phyloP scores from a whole-genome alignment of 1,139 yeast species.

The Groenewaldozyma sp. region DNA sequence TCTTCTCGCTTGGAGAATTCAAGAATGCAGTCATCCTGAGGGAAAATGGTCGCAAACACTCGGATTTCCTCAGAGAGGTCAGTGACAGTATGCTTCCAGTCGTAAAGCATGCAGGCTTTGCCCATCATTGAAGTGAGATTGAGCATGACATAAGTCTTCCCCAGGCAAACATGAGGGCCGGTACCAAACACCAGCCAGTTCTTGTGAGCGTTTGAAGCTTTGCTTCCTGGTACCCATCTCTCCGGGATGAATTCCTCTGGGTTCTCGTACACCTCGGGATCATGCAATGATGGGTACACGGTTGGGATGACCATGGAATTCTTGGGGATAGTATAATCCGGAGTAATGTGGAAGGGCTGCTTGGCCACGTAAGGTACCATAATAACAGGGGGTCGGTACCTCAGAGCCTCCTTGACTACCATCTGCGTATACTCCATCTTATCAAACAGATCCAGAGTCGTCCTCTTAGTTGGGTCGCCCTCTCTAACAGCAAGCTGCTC shows the following conservation, averaged over 20 bases:
- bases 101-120: conserved; percentile 70
- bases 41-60: conserved; percentile 97
- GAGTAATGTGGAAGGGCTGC: conserved; percentile 72
- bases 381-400: conserved; percentile 94
- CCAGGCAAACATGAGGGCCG: conserved; percentile 93
- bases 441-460: conserved; percentile 66
- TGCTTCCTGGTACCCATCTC: conserved; percentile 71
- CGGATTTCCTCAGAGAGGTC: conserved; percentile 81
- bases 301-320: conserved; percentile 97
- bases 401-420: conserved; percentile 85
- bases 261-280: conserved; percentile 88
- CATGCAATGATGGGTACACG: conserved; percentile 89
- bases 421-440: conserved; percentile 78
- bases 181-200: conserved; percentile 97
- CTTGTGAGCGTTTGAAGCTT: conserved; percentile 55
- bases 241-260: conserved; percentile 95
- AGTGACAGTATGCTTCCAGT: conserved; percentile 75
- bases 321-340: conserved; percentile 83
- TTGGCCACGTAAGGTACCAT: conserved; percentile 97
- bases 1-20: conserved; percentile 42
- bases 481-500: conserved; percentile 81
- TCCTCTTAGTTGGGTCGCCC: conserved; percentile 55
- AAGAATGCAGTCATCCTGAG: conserved; percentile 84
- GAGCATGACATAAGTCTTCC: conserved; percentile 88
- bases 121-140: conserved; percentile 86